Evolutionary conservation across 2,329 filamentous ascomycete species (phyloP).

Genomic region (Xylaria sp.): DNA sequence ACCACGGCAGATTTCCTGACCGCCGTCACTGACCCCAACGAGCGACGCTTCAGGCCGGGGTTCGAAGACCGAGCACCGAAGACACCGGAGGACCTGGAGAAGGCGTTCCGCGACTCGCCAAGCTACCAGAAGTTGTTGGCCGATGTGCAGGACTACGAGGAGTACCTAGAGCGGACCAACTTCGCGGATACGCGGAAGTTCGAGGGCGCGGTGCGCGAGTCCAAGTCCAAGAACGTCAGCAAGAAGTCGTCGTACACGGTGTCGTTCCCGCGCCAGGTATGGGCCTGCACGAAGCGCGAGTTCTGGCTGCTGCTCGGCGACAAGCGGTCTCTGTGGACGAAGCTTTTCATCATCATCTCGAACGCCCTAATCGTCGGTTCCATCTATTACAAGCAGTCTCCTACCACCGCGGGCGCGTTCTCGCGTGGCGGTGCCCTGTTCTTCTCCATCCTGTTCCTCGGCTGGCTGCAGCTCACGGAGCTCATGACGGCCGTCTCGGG

Average conservation of each 20-base stretch:
- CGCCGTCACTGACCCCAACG: slow-evolving; percentile 72
- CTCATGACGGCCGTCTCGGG: slow-evolving; percentile 77
- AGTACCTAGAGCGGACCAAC: slow-evolving; percentile 53
- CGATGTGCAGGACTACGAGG: slow-evolving; percentile 58
- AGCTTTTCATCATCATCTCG: slow-evolving; percentile 76
- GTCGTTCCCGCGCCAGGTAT: slow-evolving; percentile 71
- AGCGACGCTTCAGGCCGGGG: slow-evolving; percentile 68
- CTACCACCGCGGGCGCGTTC: slow-evolving; percentile 66
- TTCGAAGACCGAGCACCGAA: slow-evolving; percentile 69
- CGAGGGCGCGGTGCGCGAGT: slow-evolving; percentile 64
- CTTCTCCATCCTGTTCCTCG: slow-evolving; percentile 57
- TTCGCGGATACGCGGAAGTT: slow-evolving; percentile 66
- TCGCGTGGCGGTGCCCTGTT: slow-evolving; percentile 51
- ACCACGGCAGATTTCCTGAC: slow-evolving; percentile 81
- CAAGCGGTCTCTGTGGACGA: slow-evolving; percentile 74
- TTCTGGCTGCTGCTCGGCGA: slow-evolving; percentile 80
- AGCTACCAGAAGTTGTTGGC: slow-evolving; percentile 62
- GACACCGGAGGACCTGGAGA: slow-evolving; percentile 67
- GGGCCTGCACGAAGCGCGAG: slow-evolving; percentile 70
- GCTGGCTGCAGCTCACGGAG: slow-evolving; percentile 74
- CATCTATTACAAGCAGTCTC: slow-evolving; percentile 71
- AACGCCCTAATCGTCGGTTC: slow-evolving; percentile 76
- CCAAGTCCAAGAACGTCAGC: slow-evolving; percentile 68
- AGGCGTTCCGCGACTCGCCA: slow-evolving; percentile 65
- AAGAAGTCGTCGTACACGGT: slow-evolving; percentile 78